Percentiles rank a stretch among this genome's conserved stretches.
These are phyloP conservation scores for Boletus edulis DNA, from an alignment of 768 basidiomycete genomes.

Conservation along the genomic window DNA sequence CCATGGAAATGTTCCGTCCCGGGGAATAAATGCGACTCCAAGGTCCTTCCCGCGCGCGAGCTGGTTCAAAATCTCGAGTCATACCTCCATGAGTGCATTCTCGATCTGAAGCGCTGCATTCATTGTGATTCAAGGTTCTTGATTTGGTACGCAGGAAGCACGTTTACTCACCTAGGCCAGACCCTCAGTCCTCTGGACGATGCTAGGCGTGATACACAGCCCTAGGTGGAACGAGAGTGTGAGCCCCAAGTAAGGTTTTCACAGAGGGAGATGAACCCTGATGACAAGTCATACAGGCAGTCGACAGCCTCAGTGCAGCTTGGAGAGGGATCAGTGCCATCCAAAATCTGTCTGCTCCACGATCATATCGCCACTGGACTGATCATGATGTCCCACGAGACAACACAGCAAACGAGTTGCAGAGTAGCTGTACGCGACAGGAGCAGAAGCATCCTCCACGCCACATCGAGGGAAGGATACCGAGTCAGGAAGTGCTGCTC, in stretches of 20 bases:
- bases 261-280: neutral
- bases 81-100: constrained; percentile 76
- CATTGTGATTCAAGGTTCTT: constrained; percentile 10
- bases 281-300: neutral
- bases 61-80: constrained; percentile 78
- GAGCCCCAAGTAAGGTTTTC: neutral
- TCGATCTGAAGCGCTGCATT: constrained; percentile 54
- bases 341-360: neutral
- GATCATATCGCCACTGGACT: constrained; percentile 13
- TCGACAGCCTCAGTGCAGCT: neutral
- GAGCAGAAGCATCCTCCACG: constrained; percentile 22
- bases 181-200: constrained; percentile 75
- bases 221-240: constrained; percentile 42
- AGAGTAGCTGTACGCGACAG: constrained; percentile 11
- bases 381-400: constrained; percentile 2
- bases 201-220: constrained; percentile 72
- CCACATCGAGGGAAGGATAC: constrained; percentile 12
- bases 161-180: constrained; percentile 60
- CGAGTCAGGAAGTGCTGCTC: constrained; percentile 6
- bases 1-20: constrained; percentile 66
- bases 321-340: neutral
- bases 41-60: constrained; percentile 42
- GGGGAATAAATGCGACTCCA: constrained; percentile 38
- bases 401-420: constrained; percentile 5
- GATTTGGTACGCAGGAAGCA: constrained; percentile 10